These are phyloP conservation scores for Ophiostoma perfectum DNA, from an alignment of 2,329 filamentous ascomycete species.

Conservation along the genomic window DNA sequence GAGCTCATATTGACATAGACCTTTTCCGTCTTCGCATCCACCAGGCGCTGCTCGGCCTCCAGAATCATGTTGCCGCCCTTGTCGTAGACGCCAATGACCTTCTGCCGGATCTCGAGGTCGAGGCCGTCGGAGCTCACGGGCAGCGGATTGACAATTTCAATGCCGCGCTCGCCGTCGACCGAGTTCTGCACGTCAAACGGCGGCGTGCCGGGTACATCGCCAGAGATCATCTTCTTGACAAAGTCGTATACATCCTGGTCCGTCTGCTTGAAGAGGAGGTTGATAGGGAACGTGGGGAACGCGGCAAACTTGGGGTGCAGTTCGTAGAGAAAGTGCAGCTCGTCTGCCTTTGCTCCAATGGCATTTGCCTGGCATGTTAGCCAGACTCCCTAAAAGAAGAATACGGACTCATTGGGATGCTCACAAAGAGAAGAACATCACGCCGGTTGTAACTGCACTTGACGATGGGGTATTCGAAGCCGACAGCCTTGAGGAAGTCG, in stretches of 20 bases:
- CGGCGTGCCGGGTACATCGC: conserved; percentile 37
- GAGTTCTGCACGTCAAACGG: conserved; percentile 38
- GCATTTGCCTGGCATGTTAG: conserved; percentile 34
- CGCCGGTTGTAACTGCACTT: conserved; percentile 41
- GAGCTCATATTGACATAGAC: conserved; percentile 38
- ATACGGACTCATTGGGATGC: conserved; percentile 16
- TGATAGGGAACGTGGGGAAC: conserved; percentile 45
- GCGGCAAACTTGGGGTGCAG: conserved; percentile 40
- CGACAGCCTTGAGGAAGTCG: conserved; percentile 38
- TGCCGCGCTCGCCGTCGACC: conserved; percentile 40
- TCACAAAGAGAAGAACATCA: conserved; percentile 40
- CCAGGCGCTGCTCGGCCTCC: conserved; percentile 37
- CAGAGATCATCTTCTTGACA: conserved; percentile 34
- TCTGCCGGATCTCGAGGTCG: conserved; percentile 38
- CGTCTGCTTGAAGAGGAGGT: conserved; percentile 42
- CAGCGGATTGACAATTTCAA: conserved; percentile 37
- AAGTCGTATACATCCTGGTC: conserved; percentile 43
- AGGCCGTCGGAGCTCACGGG: conserved; percentile 35
- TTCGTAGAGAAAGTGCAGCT: conserved; percentile 43
- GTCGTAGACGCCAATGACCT: conserved; percentile 42
- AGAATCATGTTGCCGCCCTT: conserved; percentile 42
- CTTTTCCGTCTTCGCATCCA: conserved; percentile 37
- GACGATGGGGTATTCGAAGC: conserved; percentile 36
- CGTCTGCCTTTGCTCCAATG: conserved; percentile 37
- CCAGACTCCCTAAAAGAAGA: no score